Base-by-base conservation (phyloP, 495 filamentous ascomycete species). In the Xylaria sp. region DNA sequence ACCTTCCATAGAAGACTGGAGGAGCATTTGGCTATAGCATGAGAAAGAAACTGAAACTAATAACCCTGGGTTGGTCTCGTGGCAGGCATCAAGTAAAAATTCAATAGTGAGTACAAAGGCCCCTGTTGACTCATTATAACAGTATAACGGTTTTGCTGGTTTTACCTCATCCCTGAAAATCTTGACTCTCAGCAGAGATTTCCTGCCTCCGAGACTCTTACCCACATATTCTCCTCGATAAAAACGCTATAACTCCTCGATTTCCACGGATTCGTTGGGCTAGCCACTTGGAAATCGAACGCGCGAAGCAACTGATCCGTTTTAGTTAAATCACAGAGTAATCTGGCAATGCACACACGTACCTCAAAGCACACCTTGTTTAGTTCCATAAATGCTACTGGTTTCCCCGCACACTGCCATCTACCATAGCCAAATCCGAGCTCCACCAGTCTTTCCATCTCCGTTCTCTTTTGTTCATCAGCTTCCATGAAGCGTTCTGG, bases 311-410 rank as follows among this genome's bases (percentile, higher is more conserved):
- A 41, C 65, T 68, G 37, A 24, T 12, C 19, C 11, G 5, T 1
- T 44, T 53, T 21, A 40, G 29, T 50, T 11, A n/a, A 53, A n/a
- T 7, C 31, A 43, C 12, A 6, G 35, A 58, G 29, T 11, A 15
- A 6, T 37, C 46, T 3, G 29, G 44, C 31, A 29, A 67, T 46
- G 26, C 14, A 19, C 12, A 7, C 35, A 77, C 79, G 41, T 58
- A 88, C 85, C 85, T 90, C 86, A 46, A 89, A 83, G 68, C 86
- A 80, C 4, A 84, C 75, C 78, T 91, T 91, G 61, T 86, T 86
- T 65, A 90, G 70, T 78, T 90, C 83, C 74, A 86, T 61, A 9
- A 80, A 76, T 6, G 82, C 83, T 35, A 87, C 77, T 11, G 72
- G 57, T 75, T 86, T 85, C 29, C 85, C 84, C 50, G 83, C 71